Evolutionary conservation across 2,329 filamentous ascomycete genomes (phyloP), one percentile per base, ranked within the genome.

Genomic region (Diplodia intermedia): DNA sequence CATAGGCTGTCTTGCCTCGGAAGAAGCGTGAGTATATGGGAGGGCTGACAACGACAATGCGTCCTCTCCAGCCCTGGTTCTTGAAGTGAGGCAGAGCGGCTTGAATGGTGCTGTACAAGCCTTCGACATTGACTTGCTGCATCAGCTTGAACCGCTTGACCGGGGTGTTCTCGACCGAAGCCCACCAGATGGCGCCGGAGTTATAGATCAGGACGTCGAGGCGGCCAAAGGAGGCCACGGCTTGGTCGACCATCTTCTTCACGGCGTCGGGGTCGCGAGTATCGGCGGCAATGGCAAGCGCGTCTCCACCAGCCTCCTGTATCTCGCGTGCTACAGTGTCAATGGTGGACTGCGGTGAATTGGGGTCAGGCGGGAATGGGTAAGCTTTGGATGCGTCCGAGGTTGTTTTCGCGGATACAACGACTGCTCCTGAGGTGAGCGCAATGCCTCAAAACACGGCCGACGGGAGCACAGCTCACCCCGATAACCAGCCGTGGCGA

Each of bases 1-100:
- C 91, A 79, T 96, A 96, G 15, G 90, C 91, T 1, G 92, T 91
- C 84, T 96, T 96, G 12, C 92, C 93, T 26, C 91, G 82, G 78
- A 95, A 94, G 79, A 96, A 96, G 36, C 93, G 85, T 70, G 88
- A 91, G 79, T 96, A 96, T 68, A 96, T 94, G 1, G 92, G 92
- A 29, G 93, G 93, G 74, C 89, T 91, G 66, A 96, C 90, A 66
- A 95, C 90, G 55, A 96, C 82, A 70, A 96, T 87, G 31, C 92
- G 80, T 0, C 88, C 91, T 31, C 81, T 83, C 79, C 83, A 85
- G 0, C 73, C 81, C 69, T 82, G 83, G 57, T 82, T 79, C 67
- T 79, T 79, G 69, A 94, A 89, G 69, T 89, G 83, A 2, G 92
- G 91, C 23, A 95, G 82, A 2, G 84, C 80, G 5, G 89, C 88